Conservation (phyloP, 2,329 filamentous ascomycete species). For the Penicillium sp. region DNA sequence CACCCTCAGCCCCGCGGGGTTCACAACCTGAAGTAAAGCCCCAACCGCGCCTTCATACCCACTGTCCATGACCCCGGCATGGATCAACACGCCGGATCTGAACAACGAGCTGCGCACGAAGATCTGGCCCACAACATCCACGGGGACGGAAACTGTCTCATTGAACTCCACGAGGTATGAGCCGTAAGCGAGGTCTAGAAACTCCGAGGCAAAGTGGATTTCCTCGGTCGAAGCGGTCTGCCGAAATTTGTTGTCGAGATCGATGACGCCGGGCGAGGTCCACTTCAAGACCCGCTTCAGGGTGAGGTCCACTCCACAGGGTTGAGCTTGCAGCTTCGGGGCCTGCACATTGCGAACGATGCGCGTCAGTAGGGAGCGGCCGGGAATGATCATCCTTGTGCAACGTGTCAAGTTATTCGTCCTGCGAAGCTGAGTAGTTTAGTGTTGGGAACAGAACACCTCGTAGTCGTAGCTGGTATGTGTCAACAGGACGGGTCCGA, state of each 20-base stretch:
- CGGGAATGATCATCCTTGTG: constrained; percentile 20
- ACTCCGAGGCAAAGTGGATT: constrained; percentile 15
- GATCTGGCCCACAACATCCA: constrained; percentile 43
- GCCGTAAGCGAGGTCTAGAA: constrained; percentile 28
- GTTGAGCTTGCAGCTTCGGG: constrained; percentile 28
- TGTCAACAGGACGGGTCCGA: too few species aligned
- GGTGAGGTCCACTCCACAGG: constrained; percentile 36
- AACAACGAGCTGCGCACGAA: constrained; percentile 45
- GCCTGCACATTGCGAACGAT: constrained; percentile 23
- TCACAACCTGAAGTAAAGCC: constrained; percentile 40
- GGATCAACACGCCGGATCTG: constrained; percentile 40
- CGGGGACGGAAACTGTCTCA: constrained; percentile 42
- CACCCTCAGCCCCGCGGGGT: constrained; percentile 38
- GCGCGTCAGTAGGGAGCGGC: constrained; percentile 18
- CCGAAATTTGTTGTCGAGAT: constrained; percentile 34
- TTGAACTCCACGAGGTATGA: constrained; percentile 42
- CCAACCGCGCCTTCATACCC: constrained; percentile 47
- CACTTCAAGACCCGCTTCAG: constrained; percentile 28
- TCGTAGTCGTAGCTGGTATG: too few species aligned
- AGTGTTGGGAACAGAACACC: background rate
- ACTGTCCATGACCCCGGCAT: constrained; percentile 45
- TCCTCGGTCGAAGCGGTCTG: constrained; percentile 22
- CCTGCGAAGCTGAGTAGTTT: background rate
- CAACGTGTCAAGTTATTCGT: too few species aligned
- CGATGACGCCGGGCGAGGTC: constrained; percentile 31